A percentile compares a stretch with the other conserved stretches of the same genome.
Conservation (phyloP, 2,329 filamentous ascomycete species). For the Thyridium curvatum region DNA sequence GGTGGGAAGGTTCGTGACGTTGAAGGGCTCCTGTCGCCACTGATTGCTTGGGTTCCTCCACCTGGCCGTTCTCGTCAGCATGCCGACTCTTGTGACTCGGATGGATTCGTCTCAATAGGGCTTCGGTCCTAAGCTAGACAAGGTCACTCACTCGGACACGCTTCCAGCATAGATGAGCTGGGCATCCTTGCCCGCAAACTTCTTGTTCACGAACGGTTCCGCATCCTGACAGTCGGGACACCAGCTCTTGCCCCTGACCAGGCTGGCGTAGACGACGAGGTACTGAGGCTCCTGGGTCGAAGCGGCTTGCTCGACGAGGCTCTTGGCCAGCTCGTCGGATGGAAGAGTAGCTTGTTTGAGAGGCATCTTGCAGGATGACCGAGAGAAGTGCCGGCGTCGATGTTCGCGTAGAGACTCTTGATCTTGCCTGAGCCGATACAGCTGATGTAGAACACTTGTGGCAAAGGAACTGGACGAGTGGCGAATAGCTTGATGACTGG, state of each 20-base stretch:
- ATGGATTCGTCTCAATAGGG: not conserved
- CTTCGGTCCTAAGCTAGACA: not conserved
- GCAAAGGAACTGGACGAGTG: too few relatives aligned
- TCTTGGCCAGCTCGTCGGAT: too few relatives aligned
- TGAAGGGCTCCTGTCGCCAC: constrained; percentile 13
- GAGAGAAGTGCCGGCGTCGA: too few relatives aligned
- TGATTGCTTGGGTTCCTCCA: constrained; percentile 15
- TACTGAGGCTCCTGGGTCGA: constrained; percentile 11
- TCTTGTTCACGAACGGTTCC: constrained; percentile 14
- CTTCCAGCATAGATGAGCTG: constrained; percentile 14
- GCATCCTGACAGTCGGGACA: constrained; percentile 18
- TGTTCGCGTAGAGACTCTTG: too few relatives aligned
- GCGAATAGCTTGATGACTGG: too few relatives aligned
- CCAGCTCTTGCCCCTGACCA: constrained; percentile 14
- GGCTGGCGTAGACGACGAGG: constrained; percentile 16
- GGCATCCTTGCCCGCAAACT: constrained; percentile 11
- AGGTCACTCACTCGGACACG: constrained; percentile 12
- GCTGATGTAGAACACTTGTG: too few relatives aligned
- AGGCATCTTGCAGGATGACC: too few relatives aligned
- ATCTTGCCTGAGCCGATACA: too few relatives aligned
- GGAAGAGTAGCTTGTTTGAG: too few relatives aligned
- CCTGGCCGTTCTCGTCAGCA: constrained; percentile 7
- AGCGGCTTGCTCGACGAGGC: constrained; percentile 3
- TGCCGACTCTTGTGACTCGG: too few relatives aligned
- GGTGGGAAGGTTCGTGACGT: constrained; percentile 15